Conservation (phyloP, 148 eudicot species). For the Rhododendron griersonianum region DNA sequence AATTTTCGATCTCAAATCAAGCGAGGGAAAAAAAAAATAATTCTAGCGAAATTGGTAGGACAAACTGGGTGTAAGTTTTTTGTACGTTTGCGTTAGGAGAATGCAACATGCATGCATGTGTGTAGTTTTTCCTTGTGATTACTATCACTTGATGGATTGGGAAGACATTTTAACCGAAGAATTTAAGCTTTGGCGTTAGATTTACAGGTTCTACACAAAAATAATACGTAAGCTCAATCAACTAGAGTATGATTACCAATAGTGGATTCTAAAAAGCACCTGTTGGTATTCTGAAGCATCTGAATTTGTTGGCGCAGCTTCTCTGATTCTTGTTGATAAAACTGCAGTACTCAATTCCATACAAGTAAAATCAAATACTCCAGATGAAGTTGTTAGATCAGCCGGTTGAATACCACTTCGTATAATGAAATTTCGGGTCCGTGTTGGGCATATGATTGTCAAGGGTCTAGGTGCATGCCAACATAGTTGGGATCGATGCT, state of each 20-base stretch:
- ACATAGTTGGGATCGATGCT: too few relatives aligned
- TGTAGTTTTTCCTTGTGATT: not conserved
- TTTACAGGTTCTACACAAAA: too few relatives aligned
- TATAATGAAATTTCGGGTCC: too few relatives aligned
- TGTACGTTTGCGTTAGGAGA: too few relatives aligned
- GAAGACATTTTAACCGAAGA: not conserved
- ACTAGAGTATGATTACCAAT: not conserved
- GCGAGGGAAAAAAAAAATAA: not conserved
- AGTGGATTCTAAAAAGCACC: constrained; percentile 25
- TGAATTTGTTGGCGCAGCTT: constrained; percentile 68
- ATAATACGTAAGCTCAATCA: not conserved
- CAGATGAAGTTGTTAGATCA: not conserved
- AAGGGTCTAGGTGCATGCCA: too few relatives aligned
- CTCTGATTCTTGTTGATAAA: constrained; percentile 75
- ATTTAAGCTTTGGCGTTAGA: not conserved
- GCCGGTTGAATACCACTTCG: not conserved
- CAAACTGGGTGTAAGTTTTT: not conserved
- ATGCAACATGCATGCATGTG: not conserved
- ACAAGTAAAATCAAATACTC: not conserved
- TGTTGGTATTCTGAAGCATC: constrained; percentile 59
- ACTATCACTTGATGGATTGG: not conserved
- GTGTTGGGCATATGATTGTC: too few relatives aligned
- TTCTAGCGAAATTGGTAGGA: not conserved
- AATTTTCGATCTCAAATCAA: not conserved
- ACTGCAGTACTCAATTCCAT: constrained; percentile 29